These are phyloP conservation scores for Colletotrichum sp. DNA, from an alignment of 2,329 filamentous ascomycete species.

Conservation along the genomic window DNA sequence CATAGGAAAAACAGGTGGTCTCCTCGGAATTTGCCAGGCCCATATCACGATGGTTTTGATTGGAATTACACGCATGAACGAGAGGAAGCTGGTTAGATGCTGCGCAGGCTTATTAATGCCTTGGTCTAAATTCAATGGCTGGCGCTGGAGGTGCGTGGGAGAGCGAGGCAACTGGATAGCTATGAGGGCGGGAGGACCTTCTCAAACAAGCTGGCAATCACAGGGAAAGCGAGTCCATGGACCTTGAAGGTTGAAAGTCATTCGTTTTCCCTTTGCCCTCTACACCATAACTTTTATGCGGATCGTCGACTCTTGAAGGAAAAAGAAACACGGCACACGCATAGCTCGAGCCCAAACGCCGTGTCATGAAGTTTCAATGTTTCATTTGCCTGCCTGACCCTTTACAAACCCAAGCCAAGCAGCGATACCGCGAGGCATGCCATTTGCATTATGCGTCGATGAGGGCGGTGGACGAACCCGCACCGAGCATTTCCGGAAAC, in stretches of 20 bases:
- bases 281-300: neutral
- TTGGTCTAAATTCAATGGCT: neutral
- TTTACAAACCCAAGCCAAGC: constrained; percentile 52
- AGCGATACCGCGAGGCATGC: constrained; percentile 37
- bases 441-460: constrained; percentile 53
- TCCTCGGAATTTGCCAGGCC: neutral
- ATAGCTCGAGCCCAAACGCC: constrained; percentile 20
- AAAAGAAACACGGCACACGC: constrained; percentile 18
- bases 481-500: neutral
- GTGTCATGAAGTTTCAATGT: constrained; percentile 44
- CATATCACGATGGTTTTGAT: neutral
- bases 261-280: neutral
- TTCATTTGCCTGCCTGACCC: constrained; percentile 58
- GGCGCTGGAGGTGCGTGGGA: neutral
- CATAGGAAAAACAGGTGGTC: neutral
- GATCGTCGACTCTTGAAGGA: neutral
- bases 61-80: neutral
- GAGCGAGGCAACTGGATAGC: neutral
- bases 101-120: neutral
- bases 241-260: neutral
- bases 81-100: neutral
- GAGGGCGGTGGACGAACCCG: constrained; percentile 18
- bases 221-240: neutral
- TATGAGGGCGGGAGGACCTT: neutral
- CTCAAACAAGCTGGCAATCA: neutral